Conservation (phyloP, 148 eudicot genomes). For the Bassia scoparia region DNA sequence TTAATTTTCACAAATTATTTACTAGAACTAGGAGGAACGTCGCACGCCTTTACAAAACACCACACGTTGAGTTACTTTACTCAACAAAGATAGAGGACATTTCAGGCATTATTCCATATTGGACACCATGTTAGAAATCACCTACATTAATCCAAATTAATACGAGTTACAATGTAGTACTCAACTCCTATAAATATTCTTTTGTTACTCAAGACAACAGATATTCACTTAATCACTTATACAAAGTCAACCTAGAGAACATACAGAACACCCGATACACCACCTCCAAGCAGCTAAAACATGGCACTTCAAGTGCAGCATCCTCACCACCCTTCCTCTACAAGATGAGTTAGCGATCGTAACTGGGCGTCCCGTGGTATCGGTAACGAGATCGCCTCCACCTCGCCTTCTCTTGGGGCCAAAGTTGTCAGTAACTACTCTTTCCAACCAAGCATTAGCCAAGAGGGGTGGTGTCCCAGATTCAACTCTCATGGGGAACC, state of each 20-base stretch:
- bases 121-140: not conserved
- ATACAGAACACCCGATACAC: too few relatives aligned
- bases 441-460: constrained; percentile 32
- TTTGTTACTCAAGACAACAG: not conserved
- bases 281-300: not conserved
- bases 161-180: not conserved
- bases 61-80: constrained; percentile 21
- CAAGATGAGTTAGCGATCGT: constrained; percentile 39
- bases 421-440: constrained; percentile 36
- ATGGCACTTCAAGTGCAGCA: constrained; percentile 26
- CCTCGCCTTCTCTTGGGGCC: constrained; percentile 26
- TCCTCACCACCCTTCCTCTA: constrained; percentile 27
- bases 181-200: not conserved
- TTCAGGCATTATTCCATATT: too few relatives aligned
- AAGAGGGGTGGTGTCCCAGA: constrained; percentile 27
- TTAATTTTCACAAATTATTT: too few relatives aligned
- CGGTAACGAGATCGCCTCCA: constrained; percentile 32
- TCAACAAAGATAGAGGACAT: not conserved
- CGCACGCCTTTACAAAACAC: too few relatives aligned
- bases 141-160: not conserved
- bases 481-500: constrained; percentile 15
- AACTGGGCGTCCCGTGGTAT: constrained; percentile 52
- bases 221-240: not conserved
- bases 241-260: not conserved
- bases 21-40: too few relatives aligned